Base-by-base conservation (phyloP, 306 rosid genomes). In the Sphenostylis stenocarpa region DNA sequence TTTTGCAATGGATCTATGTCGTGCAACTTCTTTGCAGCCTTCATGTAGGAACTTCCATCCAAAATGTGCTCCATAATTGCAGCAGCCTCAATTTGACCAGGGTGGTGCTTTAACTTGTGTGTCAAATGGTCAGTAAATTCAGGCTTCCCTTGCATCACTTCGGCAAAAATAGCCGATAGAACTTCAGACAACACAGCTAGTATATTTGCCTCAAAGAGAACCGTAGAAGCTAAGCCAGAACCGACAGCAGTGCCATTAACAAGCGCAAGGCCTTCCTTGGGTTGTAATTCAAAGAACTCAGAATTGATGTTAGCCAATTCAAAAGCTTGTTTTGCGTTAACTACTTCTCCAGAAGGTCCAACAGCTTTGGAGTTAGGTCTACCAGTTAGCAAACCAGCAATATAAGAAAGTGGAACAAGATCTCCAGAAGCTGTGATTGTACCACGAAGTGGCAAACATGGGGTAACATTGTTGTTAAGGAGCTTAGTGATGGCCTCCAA, bases 211-310 rank as follows among this genome's bases (percentile, higher is more conserved):
- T 93, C 97, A 3, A 91, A 93, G 7, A 93, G 90, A 28, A 93
- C 96, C 8, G 83, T 84, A 5, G 98, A 91, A 44, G 98, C 98
- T 73, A 93, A 67, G 39, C 87, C 98, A 17, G 96, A 93, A 16
- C 98, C 98, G 36, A 93, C 96, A 1, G 97, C 98, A 0, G 98
- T 93, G 61, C 98, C 96, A 14, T 93, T 93, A 5, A 93, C 98
- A 73, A 93, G 92, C 16, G 98, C 98, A 29, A 93, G 85, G 3
- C 98, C 98, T 86, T 93, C 98, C 60, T 93, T 93, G 0, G 98
- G 98, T 69, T 91, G 97, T 49, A 93, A 77, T 73, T 93, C 97
- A 23, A 91, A 93, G 77, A 93, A 93, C 12, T 76, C 94, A 1
- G 89, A 69, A n/a, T 76, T 43, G 60, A 93, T 83, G 4, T 81